These are phyloP conservation scores for Stachybotrys chartarum DNA, from an alignment of 2,329 filamentous ascomycete genomes.

Conservation along the genomic window DNA sequence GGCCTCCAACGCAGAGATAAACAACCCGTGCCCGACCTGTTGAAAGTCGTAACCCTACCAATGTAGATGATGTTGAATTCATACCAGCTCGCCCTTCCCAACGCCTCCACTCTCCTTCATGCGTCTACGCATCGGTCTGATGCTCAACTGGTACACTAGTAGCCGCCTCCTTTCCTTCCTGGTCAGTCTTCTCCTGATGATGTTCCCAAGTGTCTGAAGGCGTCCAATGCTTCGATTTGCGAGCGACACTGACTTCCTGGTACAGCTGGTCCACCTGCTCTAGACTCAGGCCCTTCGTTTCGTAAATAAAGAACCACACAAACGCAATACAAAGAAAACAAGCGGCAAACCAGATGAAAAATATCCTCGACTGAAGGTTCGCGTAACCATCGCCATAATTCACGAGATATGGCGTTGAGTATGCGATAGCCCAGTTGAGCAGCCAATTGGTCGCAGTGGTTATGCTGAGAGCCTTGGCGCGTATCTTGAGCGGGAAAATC, in stretches of 20 bases:
- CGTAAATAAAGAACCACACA: slow-evolving; percentile 69
- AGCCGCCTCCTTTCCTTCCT: no score
- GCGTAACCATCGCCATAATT: slow-evolving; percentile 61
- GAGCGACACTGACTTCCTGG: slow-evolving; percentile 38
- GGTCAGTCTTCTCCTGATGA: no score
- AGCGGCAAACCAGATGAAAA: slow-evolving; percentile 67
- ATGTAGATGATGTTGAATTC: no score
- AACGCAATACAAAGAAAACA: slow-evolving; percentile 64
- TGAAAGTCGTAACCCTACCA: no score
- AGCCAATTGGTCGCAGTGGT: slow-evolving; percentile 67
- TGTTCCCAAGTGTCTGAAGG: background rate
- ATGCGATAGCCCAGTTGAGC: slow-evolving; percentile 70
- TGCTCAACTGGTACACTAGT: no score
- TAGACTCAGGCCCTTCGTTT: slow-evolving; percentile 74
- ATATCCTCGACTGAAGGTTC: slow-evolving; percentile 65
- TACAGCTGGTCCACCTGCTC: slow-evolving; percentile 78
- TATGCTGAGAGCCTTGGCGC: slow-evolving; percentile 57
- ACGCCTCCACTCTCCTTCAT: no score
- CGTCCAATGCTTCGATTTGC: background rate
- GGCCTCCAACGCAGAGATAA: no score
- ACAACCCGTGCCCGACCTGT: no score
- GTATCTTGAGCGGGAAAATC: slow-evolving; percentile 52
- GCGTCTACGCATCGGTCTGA: no score
- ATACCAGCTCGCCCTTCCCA: no score
- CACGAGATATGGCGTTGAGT: slow-evolving; percentile 71